phyloP scores from a whole-genome alignment of 345 rosid genomes.

The Cardamine chenopodiifolia region DNA sequence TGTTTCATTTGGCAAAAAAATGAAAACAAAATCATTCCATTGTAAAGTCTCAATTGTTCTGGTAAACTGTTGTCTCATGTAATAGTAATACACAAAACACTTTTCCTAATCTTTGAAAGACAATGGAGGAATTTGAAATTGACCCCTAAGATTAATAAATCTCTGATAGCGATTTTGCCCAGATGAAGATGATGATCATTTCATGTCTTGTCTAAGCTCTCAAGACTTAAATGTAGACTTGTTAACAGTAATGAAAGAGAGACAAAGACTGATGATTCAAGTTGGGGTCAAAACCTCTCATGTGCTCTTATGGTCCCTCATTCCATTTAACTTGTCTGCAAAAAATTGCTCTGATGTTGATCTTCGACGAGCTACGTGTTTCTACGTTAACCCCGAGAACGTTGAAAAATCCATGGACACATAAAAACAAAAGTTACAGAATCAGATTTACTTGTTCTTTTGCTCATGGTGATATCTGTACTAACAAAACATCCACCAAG shows the following conservation, averaged over 20 bases:
- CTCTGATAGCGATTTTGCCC: slow-evolving; percentile 32
- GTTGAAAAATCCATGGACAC: not conserved
- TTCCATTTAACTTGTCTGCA: slow-evolving; percentile 29
- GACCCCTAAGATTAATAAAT: slow-evolving; percentile 17
- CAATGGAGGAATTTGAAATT: slow-evolving; percentile 2
- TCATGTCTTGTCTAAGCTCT: slow-evolving; percentile 38
- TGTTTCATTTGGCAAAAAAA: not conserved
- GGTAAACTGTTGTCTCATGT: slow-evolving; percentile 25
- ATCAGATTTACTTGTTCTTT: slow-evolving; percentile 8
- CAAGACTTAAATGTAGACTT: slow-evolving; percentile 37
- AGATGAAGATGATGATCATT: slow-evolving; percentile 17
- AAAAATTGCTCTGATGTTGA: slow-evolving; percentile 25
- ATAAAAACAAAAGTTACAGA: slow-evolving; percentile 32
- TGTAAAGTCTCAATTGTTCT: slow-evolving; percentile 33
- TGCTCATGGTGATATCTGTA: slow-evolving; percentile 25
- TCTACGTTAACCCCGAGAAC: slow-evolving; percentile 11
- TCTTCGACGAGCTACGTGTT: slow-evolving; percentile 34
- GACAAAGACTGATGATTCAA: slow-evolving; percentile 32
- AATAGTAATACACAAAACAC: slow-evolving; percentile 33
- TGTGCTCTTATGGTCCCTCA: slow-evolving; percentile 44
- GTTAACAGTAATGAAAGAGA: slow-evolving; percentile 31
- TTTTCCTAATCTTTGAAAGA: slow-evolving; percentile 13
- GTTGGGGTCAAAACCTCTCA: slow-evolving; percentile 39
- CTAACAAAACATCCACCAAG: slow-evolving; percentile 33
- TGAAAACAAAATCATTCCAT: slow-evolving; percentile 10